These are phyloP conservation scores for Fennellomyces sp. DNA, from an alignment of 371 early-diverging fungal genomes.

Conservation along the genomic window DNA sequence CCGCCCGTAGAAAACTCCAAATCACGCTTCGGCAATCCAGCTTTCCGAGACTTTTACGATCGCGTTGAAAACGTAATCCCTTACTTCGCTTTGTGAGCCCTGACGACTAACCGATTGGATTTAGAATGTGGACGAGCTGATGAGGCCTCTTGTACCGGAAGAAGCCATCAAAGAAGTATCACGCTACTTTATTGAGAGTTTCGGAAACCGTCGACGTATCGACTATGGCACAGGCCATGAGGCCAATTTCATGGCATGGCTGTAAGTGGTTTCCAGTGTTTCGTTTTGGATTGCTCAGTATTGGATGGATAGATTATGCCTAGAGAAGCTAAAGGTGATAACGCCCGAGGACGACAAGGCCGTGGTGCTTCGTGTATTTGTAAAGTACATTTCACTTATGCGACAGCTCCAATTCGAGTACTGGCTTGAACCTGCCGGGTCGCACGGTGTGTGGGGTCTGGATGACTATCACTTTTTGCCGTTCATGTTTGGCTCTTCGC, in stretches of 20 bases:
- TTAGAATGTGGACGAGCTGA: conserved; percentile 14
- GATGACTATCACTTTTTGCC: conserved; percentile 99
- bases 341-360: conserved; percentile 68
- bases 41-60: conserved; percentile 85
- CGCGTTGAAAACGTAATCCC: conserved; percentile 56
- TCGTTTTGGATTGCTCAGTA: neutral
- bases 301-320: conserved; percentile 60
- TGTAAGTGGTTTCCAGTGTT: too few relatives aligned
- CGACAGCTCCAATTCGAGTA: conserved; percentile 90
- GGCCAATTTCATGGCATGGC: conserved; percentile 92
- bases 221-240: conserved; percentile 99
- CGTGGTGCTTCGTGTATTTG: conserved; percentile 83
- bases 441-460: conserved; percentile 99
- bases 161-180: conserved; percentile 72
- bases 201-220: conserved; percentile 95
- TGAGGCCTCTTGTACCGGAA: conserved; percentile 16
- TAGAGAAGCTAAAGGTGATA: conserved; percentile 76
- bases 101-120: too few relatives aligned
- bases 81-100: neutral
- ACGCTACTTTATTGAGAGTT: conserved; percentile 84
- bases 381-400: conserved; percentile 88
- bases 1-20: conserved; percentile 79
- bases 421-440: conserved; percentile 99
- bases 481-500: conserved; percentile 93
- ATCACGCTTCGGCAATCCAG: conserved; percentile 91